phyloP scores from a whole-genome alignment of 176 grass and related monocot species.

The Musa troglodytarum region DNA sequence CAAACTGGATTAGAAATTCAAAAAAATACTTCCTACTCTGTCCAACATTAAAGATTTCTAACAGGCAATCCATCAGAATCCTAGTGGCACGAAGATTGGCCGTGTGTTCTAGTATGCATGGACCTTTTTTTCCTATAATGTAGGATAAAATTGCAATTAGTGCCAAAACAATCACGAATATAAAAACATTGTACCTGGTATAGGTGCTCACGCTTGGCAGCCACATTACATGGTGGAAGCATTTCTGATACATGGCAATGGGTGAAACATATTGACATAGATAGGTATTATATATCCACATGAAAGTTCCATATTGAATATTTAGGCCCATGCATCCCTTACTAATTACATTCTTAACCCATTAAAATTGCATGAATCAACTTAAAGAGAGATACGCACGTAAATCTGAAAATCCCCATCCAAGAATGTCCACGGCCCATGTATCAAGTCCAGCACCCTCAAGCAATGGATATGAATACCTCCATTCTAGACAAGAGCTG shows the following conservation, averaged over 20 bases:
- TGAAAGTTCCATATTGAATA: background rate
- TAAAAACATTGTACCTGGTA: slow-evolving; percentile 42
- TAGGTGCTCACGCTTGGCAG: slow-evolving; percentile 68
- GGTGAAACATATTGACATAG: slow-evolving; percentile 14
- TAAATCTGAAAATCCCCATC: slow-evolving; percentile 96
- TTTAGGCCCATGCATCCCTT: background rate
- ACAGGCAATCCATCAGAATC: background rate
- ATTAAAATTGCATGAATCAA: background rate
- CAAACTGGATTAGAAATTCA: background rate
- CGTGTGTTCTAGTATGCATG: background rate
- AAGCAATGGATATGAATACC: slow-evolving; percentile 74
- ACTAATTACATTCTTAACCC: background rate
- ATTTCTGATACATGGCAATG: slow-evolving; percentile 29
- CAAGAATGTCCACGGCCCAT: slow-evolving; percentile 97
- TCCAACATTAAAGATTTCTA: background rate
- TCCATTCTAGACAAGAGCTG: slow-evolving; percentile 99
- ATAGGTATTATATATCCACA: slow-evolving; percentile 9
- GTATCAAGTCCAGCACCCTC: slow-evolving; percentile 76
- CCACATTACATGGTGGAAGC: slow-evolving; percentile 58
- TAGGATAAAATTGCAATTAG: background rate
- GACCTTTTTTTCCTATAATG: background rate
- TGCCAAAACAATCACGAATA: background rate
- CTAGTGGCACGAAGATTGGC: background rate
- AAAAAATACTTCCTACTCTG: background rate
- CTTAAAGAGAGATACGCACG: slow-evolving; percentile 16